These are phyloP conservation scores for Aphanomyces euteiches DNA, from an alignment of 352 stramenopile genomes.

Conservation along the genomic window DNA sequence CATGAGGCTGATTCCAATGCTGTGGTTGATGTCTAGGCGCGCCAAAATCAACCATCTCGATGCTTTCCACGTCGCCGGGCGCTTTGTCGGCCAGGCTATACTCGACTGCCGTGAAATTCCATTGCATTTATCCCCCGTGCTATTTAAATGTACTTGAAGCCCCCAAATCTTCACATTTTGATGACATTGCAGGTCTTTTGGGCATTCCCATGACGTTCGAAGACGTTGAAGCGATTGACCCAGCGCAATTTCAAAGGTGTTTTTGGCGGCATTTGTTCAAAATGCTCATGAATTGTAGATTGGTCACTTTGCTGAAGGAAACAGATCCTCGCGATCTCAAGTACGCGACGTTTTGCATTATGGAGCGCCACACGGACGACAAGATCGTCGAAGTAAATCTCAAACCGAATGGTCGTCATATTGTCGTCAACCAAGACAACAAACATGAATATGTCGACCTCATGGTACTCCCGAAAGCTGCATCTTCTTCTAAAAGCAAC, in stretches of 20 bases:
- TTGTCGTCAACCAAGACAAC: slow-evolving; percentile 92
- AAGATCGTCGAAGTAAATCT: slow-evolving; percentile 68
- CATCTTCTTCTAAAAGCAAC: no score
- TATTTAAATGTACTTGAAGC: slow-evolving; percentile 88
- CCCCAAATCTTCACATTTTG: slow-evolving; percentile 28
- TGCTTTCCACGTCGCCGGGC: slow-evolving; percentile 59
- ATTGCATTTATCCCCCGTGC: slow-evolving; percentile 58
- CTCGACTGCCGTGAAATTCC: slow-evolving; percentile 80
- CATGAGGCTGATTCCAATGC: neutral
- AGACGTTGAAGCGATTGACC: slow-evolving; percentile 73
- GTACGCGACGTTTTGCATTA: slow-evolving; percentile 69
- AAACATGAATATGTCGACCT: slow-evolving; percentile 93
- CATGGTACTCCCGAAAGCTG: slow-evolving; percentile 35
- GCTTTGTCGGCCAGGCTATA: slow-evolving; percentile 61
- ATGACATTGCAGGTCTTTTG: slow-evolving; percentile 37
- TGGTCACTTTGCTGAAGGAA: slow-evolving; percentile 77
- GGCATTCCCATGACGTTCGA: slow-evolving; percentile 78
- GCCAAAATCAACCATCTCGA: slow-evolving; percentile 39
- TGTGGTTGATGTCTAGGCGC: neutral
- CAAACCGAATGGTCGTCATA: slow-evolving; percentile 48
- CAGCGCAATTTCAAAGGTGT: slow-evolving; percentile 66
- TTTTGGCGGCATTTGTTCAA: neutral
- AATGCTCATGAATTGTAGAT: slow-evolving; percentile 40
- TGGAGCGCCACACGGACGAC: slow-evolving; percentile 47
- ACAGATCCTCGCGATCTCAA: slow-evolving; percentile 55